Percentiles rank a stretch among this genome's conserved stretches.
Evolutionary conservation across 352 stramenopile genomes (phyloP).

Genomic region (Phytopythium helicoides): DNA sequence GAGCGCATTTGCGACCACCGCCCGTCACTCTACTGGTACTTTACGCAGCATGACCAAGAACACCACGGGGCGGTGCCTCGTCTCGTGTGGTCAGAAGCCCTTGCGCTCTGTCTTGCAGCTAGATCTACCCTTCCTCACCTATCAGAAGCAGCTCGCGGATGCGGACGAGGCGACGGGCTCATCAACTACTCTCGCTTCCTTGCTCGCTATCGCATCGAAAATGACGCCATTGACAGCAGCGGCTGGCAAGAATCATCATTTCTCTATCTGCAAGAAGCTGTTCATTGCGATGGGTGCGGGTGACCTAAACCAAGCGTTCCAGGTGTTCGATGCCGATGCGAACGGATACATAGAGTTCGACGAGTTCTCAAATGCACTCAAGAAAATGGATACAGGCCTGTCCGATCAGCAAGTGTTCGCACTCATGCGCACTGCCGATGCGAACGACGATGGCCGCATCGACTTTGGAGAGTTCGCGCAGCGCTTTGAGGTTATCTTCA

Average conservation of each 20-base stretch:
- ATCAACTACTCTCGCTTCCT: conserved; percentile 95
- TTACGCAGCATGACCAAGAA: conserved; percentile 91
- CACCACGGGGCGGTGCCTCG: conserved; percentile 82
- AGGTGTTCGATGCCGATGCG: conserved; percentile 89
- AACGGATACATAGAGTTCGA: conserved; percentile 93
- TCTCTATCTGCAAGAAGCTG: conserved; percentile 90
- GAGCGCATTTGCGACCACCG: conserved; percentile 92
- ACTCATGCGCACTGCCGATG: conserved; percentile 91
- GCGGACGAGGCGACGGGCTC: conserved; percentile 66
- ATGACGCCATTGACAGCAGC: conserved; percentile 78
- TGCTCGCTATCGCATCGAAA: conserved; percentile 92
- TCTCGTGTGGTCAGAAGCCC: conserved; percentile 89
- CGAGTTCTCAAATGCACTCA: conserved; percentile 90
- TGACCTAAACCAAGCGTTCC: conserved; percentile 87
- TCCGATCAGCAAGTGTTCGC: conserved; percentile 92
- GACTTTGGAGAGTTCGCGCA: conserved; percentile 90
- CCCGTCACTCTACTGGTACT: conserved; percentile 93
- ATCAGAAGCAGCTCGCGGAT: conserved; percentile 87
- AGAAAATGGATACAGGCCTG: conserved; percentile 91
- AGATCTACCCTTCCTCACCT: conserved; percentile 90
- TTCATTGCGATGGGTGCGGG: conserved; percentile 91
- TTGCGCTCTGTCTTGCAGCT: conserved; percentile 90
- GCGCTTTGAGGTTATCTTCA: conserved; percentile 92
- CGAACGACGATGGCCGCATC: conserved; percentile 91
- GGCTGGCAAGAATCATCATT: conserved; percentile 92